Conservation (phyloP, 139 green algal genomes). For the Tetradesmus obliquus region DNA sequence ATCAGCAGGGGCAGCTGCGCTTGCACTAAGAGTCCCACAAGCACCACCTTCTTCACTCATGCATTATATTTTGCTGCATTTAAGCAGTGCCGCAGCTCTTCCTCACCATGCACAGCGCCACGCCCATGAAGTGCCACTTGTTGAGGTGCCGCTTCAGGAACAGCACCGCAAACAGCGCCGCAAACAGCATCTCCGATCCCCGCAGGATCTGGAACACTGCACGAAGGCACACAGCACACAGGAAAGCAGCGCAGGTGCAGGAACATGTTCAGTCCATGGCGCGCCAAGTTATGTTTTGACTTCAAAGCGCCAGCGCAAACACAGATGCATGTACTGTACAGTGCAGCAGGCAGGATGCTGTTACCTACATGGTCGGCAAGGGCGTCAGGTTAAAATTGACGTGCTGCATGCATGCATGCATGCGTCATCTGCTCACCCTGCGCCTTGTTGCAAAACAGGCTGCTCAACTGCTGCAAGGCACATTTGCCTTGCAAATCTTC, state of each 20-base stretch:
- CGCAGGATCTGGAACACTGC: slow-evolving; percentile 83
- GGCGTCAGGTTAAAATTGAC: too few relatives aligned
- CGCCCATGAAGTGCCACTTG: slow-evolving; percentile 79
- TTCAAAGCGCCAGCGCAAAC: too few relatives aligned
- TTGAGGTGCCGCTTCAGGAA: slow-evolving; percentile 78
- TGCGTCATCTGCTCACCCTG: too few relatives aligned
- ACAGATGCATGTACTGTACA: too few relatives aligned
- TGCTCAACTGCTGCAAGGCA: too few relatives aligned
- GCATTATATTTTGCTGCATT: neutral
- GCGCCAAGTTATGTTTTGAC: too few relatives aligned
- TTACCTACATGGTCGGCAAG: too few relatives aligned
- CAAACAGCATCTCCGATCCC: slow-evolving; percentile 81
- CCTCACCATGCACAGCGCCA: slow-evolving; percentile 81
- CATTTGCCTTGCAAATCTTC: too few relatives aligned
- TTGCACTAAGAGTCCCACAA: neutral
- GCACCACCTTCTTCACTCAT: neutral
- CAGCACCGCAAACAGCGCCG: slow-evolving; percentile 70
- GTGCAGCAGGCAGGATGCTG: too few relatives aligned
- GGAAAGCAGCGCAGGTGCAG: neutral
- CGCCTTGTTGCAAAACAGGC: too few relatives aligned
- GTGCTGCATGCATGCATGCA: too few relatives aligned
- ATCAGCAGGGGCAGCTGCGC: too few relatives aligned
- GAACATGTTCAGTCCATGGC: neutral
- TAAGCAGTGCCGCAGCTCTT: neutral
- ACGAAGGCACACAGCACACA: neutral